These are phyloP conservation scores for Pseudocercospora vitis DNA, from an alignment of 2,329 filamentous ascomycete species.

Conservation along the genomic window DNA sequence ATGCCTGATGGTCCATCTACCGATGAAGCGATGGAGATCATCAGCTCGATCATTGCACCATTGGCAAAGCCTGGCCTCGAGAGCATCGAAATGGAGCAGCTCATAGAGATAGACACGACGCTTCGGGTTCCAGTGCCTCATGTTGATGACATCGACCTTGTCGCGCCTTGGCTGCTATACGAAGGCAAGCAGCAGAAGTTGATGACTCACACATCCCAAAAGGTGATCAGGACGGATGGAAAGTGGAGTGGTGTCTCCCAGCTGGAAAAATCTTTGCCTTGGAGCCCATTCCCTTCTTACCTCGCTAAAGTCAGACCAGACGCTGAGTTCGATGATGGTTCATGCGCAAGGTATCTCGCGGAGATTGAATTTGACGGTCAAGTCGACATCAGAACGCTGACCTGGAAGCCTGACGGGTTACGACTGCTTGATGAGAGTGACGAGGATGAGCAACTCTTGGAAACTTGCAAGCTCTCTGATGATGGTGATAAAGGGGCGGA, in stretches of 20 bases:
- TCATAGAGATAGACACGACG: conserved; percentile 50
- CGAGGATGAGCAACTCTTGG: conserved; percentile 40
- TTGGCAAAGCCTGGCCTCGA: conserved; percentile 40
- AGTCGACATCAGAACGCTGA: conserved; percentile 43
- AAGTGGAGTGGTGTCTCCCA: conserved; percentile 46
- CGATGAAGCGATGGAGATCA: conserved; percentile 36
- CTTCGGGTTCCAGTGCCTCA: conserved; percentile 51
- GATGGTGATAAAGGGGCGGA: conserved; percentile 12
- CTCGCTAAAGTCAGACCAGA: conserved; percentile 41
- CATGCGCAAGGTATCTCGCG: conserved; percentile 39
- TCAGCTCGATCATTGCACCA: conserved; percentile 39
- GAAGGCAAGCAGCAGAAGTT: conserved; percentile 35
- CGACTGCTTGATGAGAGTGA: conserved; percentile 44
- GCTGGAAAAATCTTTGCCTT: conserved; percentile 46
- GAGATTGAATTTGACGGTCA: conserved; percentile 37
- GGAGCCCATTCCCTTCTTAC: conserved; percentile 50
- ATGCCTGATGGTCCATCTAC: conserved; percentile 24
- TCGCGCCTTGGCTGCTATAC: conserved; percentile 50
- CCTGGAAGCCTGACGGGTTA: conserved; percentile 53
- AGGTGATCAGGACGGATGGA: conserved; percentile 35
- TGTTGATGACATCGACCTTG: conserved; percentile 46
- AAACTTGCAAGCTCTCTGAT: conserved; percentile 12
- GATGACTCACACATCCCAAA: conserved; percentile 21
- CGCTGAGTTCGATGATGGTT: conserved; percentile 45
- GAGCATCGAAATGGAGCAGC: conserved; percentile 46